Evolutionary conservation across 305 asterid species (phyloP), one percentile per base, ranked within the genome.

Genomic region (Plantago coronopus): DNA sequence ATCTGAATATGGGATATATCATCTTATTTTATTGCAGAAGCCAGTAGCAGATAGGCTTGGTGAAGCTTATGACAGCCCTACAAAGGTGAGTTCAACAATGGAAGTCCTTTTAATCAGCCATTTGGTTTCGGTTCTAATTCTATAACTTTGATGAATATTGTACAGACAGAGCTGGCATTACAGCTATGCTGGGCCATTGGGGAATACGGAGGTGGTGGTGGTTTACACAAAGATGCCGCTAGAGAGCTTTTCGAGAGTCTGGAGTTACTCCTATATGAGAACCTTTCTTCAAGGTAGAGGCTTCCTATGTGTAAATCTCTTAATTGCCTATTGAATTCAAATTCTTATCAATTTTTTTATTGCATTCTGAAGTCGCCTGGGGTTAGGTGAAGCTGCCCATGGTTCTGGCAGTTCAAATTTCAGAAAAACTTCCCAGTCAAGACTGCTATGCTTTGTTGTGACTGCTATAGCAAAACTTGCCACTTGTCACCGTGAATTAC

Each of bases 181-280:
- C 98, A 91, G 68, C 78, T 91, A 57, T 88, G 98, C 70, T 91
- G 98, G 98, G 98, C 96, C 48, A 84, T 91, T 40, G 98, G 98
- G 65, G 98, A 91, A 78, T 74, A 84, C 74, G 98, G 98, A 65
- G 98, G 95, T 2, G 98, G 98, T 31, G 96, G 98, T 65, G 85
- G 64, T 61, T 73, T 90, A 63, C 89, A 82, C 75, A 88, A 86
- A 69, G 91, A 91, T 73, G 96, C 86, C 17, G 96, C 95, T 60
- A 91, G 94, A 51, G 95, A 91, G 66, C 96, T 88, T 74, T 91
- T 91, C 66, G 96, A 91, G 84, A 88, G 95, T 72, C 76, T 88
- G 82, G 98, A 91, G 63, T 72, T 88, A 64, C 91, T 91, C 68
- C 69, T 91, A 20, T 91, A 91, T 37, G 98, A 91, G 75, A 91